Evolutionary conservation across 176 grass and related monocot genomes (phyloP), one percentile per base, ranked within the genome.

Genomic region (Hsuehochloa calcarea): DNA sequence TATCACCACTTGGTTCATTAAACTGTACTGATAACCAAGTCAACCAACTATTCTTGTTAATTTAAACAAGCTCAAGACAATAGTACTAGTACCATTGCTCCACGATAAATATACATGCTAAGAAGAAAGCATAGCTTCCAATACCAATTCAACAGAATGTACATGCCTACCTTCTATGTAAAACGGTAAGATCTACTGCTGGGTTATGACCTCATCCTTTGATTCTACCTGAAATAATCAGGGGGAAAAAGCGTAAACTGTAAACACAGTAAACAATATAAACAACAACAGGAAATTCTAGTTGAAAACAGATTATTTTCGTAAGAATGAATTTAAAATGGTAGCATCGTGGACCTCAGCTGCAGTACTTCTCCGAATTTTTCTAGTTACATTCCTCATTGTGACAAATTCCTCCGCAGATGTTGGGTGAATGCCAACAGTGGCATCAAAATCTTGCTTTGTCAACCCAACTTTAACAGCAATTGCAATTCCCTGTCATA

Each of bases 391-490:
- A 29, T 27, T 95, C 82, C 93, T 93, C 96, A 98, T 93, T 74
- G 96, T 93, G 65, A 98, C 96, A 34, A 93, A 84, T 80, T 98
- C 96, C 79, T 95, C 96, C 26, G 96, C 89, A 75, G 96, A 74
- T 65, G 96, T 98, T 34, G 96, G 96, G 63, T 98, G 96, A 68
- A 98, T 85, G 19, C 96, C 96, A 71, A 98, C 41, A 14, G 96
- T 98, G 26, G 77, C 70, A 90, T 98, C 96, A 78, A 98, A 98
- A 50, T 16, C 31, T 65, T 85, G 89, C 76, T 97, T 97, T 17
- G 82, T 97, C 35, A 97, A 78, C 49, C 89, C 91, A 80, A 91
- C 94, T 82, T 92, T 97, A 49, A 97, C 94, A 81, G 94, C 91
- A 88, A 97, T 92, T 46, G 87, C 91, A 88, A 93, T 74, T 22